phyloP scores from a whole-genome alignment of 768 basidiomycete species.

The Pilatotrama ljubarskyi region DNA sequence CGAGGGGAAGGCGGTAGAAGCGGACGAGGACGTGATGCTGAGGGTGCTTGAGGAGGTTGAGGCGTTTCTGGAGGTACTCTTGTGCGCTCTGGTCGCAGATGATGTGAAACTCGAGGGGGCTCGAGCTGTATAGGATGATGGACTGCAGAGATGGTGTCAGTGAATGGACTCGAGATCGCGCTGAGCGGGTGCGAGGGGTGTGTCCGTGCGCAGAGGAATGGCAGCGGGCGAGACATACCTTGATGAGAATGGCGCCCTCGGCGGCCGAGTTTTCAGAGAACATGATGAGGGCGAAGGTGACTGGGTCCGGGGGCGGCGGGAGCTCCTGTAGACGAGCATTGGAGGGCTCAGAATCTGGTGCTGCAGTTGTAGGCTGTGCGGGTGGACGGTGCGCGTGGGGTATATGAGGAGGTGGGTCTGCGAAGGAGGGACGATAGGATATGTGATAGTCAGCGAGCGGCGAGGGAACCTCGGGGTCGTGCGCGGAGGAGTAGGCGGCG shows the following conservation, averaged over 20 bases:
- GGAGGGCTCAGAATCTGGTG: neutral
- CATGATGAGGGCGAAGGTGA: constrained; percentile 45
- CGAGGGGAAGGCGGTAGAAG: constrained; percentile 43
- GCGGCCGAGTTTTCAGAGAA: constrained; percentile 43
- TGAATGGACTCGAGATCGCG: too few relatives aligned
- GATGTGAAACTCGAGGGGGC: constrained; percentile 25
- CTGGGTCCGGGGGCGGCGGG: constrained; percentile 29
- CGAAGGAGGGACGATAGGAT: constrained; percentile 3
- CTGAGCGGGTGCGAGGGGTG: too few relatives aligned
- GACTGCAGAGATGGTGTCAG: constrained; percentile 20
- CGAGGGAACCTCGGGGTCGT: neutral
- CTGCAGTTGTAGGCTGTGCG: neutral
- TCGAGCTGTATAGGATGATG: constrained; percentile 25
- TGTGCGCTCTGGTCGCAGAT: constrained; percentile 48
- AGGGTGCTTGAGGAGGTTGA: constrained; percentile 42
- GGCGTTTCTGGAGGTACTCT: constrained; percentile 37
- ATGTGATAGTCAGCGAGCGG: neutral
- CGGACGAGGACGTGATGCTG: constrained; percentile 38
- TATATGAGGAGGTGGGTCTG: neutral
- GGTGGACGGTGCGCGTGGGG: constrained; percentile 9
- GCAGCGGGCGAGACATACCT: constrained; percentile 32
- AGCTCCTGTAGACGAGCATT: neutral
- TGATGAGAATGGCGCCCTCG: constrained; percentile 45
- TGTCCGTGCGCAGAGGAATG: neutral
- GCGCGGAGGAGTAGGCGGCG: neutral